Conservation (phyloP, 306 rosid species). For the Lupinus albus region DNA sequence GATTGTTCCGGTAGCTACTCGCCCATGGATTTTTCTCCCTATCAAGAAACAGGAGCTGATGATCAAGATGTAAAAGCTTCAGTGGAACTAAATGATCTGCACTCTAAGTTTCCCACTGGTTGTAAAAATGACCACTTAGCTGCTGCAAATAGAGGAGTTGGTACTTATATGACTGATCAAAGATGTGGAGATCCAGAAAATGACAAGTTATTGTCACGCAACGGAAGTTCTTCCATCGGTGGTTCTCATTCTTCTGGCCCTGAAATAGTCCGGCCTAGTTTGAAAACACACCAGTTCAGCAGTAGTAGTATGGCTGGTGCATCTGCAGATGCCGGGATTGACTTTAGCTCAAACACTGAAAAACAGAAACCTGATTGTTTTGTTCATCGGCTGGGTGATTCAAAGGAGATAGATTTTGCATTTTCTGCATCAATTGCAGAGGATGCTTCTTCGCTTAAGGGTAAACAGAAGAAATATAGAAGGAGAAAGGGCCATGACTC, state of each 20-base stretch:
- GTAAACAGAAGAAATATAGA: conserved; percentile 60
- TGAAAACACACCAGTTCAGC: conserved; percentile 46
- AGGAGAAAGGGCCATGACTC: conserved; percentile 49
- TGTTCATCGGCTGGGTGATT: conserved; percentile 48
- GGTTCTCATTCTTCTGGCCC: conserved; percentile 43
- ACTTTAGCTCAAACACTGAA: conserved; percentile 44
- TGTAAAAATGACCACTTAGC: conserved; percentile 44
- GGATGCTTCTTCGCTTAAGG: conserved; percentile 46
- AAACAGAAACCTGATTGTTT: conserved; percentile 43
- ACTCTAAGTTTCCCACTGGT: conserved; percentile 45
- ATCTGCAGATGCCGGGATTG: conserved; percentile 44
- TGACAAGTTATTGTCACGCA: conserved; percentile 9
- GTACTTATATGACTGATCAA: conserved; percentile 36
- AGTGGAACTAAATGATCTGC: conserved; percentile 38
- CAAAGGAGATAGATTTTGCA: conserved; percentile 50
- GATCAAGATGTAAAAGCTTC: conserved; percentile 51
- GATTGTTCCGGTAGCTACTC: conserved; percentile 64
- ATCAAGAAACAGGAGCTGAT: conserved; percentile 55
- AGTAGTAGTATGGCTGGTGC: conserved; percentile 40
- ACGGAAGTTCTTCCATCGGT: conserved; percentile 35
- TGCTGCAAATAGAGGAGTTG: conserved; percentile 38
- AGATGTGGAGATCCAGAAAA: conserved; percentile 37
- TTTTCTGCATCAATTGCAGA: conserved; percentile 63
- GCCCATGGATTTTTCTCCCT: conserved; percentile 95
- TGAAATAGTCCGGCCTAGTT: conserved; percentile 44